A percentile compares a stretch with the other conserved stretches of the same genome.
phyloP scores from a whole-genome alignment of 139 green algal genomes.

The Mesotaenium endlicherianum region DNA sequence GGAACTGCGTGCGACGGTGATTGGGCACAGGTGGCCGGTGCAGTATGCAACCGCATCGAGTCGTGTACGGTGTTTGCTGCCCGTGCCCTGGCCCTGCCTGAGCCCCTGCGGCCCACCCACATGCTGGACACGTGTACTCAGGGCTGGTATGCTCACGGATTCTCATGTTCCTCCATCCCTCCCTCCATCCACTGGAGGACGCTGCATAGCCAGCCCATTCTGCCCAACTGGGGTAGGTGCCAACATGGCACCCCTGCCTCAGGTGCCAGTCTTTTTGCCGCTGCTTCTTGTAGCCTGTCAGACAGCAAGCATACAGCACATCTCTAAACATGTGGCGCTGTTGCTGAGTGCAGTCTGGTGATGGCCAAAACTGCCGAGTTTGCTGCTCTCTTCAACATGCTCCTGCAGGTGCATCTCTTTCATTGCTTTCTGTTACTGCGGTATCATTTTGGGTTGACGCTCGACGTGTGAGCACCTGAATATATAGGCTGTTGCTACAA shows the following conservation, averaged over 20 bases:
- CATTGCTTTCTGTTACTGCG: no score
- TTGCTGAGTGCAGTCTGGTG: background rate
- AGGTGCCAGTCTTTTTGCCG: background rate
- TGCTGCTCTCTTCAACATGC: slow-evolving; percentile 3
- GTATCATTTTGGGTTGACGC: no score
- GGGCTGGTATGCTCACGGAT: background rate
- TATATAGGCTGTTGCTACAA: no score
- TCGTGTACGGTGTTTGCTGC: background rate
- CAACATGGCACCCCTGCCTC: background rate
- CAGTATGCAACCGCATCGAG: background rate
- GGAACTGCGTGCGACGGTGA: background rate
- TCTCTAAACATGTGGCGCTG: background rate
- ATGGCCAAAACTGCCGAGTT: slow-evolving; percentile 20
- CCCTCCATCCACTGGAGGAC: background rate
- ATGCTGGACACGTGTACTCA: slow-evolving; percentile 8
- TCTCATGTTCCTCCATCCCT: background rate
- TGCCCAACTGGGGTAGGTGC: background rate
- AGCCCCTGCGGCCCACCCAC: background rate
- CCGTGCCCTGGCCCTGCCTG: background rate
- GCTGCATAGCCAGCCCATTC: background rate
- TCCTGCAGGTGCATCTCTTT: slow-evolving; percentile 1
- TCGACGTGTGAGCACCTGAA: no score
- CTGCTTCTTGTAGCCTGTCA: background rate
- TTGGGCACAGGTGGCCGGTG: background rate
- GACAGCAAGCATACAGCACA: background rate